Base-by-base conservation (phyloP, 345 rosid genomes). In the Schrenkiella parvula region DNA sequence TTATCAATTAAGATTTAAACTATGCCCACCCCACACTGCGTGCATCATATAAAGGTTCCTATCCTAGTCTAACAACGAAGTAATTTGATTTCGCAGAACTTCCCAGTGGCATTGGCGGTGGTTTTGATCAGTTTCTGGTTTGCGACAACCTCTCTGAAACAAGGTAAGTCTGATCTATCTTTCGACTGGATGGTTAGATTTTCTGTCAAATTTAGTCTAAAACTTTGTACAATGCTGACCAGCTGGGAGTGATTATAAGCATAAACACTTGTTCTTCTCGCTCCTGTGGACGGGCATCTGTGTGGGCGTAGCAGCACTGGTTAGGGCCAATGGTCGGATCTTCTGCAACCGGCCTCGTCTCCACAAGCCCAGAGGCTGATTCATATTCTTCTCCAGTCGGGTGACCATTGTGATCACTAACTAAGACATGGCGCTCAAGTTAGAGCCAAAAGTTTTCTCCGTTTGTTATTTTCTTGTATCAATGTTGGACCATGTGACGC, bases 301-400 rank as follows among this genome's bases (percentile, higher is more conserved):
- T 58, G 47, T 81, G 28, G 97, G 71, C 11, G 61, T 95, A 63
- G 88, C 84, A 69, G 86, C 82, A 39, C 66, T 89, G 76, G 85
- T 95, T 65, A 89, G 73, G 72, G 89, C 91, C 22, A 87, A 95
- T 48, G 99, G 99, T 38, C 82, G 99, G 76, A 64, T 91, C 68
- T 95, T 91, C 85, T 95, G 99, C 85, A 89, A 95, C 55, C 84
- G 98, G 48, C 99, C 99, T 74, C 90, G 95, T 78, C 89, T 91
- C 51, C 90, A 88, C 77, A 89, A 89, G 51, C 99, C 98, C 39
- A 78, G 88, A 42, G 15, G 62, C 80, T 91, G 85, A 89, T 68
- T 10, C 42, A 22, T 56, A 14, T 55, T 75, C 70, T 59, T 51
- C 39, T 42, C 17, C 57, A 51, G 32, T 41, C 22, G 70, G 66